Conservation (phyloP, 2,329 filamentous ascomycete species). For the Ophiostoma piceae region DNA sequence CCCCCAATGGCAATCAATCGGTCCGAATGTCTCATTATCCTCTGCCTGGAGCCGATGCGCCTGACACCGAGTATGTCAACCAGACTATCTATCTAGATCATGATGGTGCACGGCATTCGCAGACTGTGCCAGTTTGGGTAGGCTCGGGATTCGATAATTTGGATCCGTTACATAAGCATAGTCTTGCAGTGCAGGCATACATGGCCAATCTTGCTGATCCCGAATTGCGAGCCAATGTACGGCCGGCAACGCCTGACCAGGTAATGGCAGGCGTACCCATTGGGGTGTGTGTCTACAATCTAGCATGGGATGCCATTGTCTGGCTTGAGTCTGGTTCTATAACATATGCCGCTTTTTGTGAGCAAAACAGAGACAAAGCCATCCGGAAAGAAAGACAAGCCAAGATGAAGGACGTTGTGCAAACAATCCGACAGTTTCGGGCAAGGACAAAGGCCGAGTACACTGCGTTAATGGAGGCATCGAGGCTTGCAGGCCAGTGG, state of each 20-base stretch:
- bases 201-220: slow-evolving; percentile 39
- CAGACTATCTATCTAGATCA: slow-evolving; percentile 31
- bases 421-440: slow-evolving; percentile 40
- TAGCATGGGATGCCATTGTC: slow-evolving; percentile 49
- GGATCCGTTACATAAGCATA: slow-evolving; percentile 17
- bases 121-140: slow-evolving; percentile 44
- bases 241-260: slow-evolving; percentile 47
- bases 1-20: not conserved
- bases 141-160: slow-evolving; percentile 36
- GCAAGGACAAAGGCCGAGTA: slow-evolving; percentile 33
- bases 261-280: slow-evolving; percentile 46
- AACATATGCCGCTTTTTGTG: not conserved
- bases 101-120: slow-evolving; percentile 22
- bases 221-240: slow-evolving; percentile 37
- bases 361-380: not conserved
- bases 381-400: slow-evolving; percentile 33
- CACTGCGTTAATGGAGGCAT: slow-evolving; percentile 8
- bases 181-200: slow-evolving; percentile 43
- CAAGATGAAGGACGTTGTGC: slow-evolving; percentile 38
- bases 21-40: slow-evolving; percentile 22
- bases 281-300: slow-evolving; percentile 43
- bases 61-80: slow-evolving; percentile 28
- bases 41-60: slow-evolving; percentile 1
- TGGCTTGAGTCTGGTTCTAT: slow-evolving; percentile 28
- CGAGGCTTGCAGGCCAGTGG: slow-evolving; percentile 16